A percentile compares a stretch with the other conserved stretches of the same genome.
Evolutionary conservation across 192 early-diverging fungal genomes (phyloP).

Genomic region (Backusella westeae): DNA sequence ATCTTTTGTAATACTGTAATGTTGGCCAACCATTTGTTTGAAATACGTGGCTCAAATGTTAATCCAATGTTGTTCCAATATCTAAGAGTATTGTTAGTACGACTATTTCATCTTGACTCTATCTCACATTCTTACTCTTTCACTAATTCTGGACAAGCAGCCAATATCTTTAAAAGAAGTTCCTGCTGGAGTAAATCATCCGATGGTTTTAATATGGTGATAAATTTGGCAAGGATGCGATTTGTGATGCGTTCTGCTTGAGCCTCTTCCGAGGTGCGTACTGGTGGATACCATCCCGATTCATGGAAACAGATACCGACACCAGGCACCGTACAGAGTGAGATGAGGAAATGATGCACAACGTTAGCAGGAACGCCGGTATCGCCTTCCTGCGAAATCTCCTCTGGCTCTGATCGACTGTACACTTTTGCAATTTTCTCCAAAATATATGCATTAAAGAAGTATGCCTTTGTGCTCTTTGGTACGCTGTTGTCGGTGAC

Average conservation of each 20-base stretch:
- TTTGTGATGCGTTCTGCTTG: slow-evolving; percentile 51
- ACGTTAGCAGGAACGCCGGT: slow-evolving; percentile 48
- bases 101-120: not conserved
- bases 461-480: slow-evolving; percentile 55
- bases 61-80: slow-evolving; percentile 60
- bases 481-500: slow-evolving; percentile 63
- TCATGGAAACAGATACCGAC: slow-evolving; percentile 75
- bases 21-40: slow-evolving; percentile 72
- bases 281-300: slow-evolving; percentile 72
- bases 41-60: slow-evolving; percentile 72
- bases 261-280: slow-evolving; percentile 20
- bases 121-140: slow-evolving; percentile 49
- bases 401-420: slow-evolving; percentile 41
- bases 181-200: slow-evolving; percentile 66
- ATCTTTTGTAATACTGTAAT: slow-evolving; percentile 72
- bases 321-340: slow-evolving; percentile 70
- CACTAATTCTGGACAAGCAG: slow-evolving; percentile 72
- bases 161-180: slow-evolving; percentile 61
- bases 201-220: slow-evolving; percentile 55
- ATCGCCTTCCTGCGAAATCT: slow-evolving; percentile 27
- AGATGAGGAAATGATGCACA: slow-evolving; percentile 68
- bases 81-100: slow-evolving; percentile 36
- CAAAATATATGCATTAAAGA: slow-evolving; percentile 73
- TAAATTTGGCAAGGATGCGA: slow-evolving; percentile 52
- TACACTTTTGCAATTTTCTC: slow-evolving; percentile 65